A percentile compares a stretch with the other conserved stretches of the same genome.
Evolutionary conservation across 768 basidiomycete genomes (phyloP).

Genomic region (Hirschioporus abietinus): DNA sequence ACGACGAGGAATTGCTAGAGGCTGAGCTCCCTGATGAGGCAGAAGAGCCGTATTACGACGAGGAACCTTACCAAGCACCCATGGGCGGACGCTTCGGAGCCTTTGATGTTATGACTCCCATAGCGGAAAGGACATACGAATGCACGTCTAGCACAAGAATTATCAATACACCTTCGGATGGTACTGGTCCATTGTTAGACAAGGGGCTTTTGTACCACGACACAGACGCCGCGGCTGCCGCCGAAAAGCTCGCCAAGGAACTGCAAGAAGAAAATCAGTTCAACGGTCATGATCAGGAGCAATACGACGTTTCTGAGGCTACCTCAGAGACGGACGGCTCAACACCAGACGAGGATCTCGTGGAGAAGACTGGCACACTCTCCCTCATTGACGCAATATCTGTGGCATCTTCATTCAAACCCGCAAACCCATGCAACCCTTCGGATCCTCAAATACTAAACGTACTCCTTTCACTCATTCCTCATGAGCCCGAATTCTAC

Average conservation of each 20-base stretch:
- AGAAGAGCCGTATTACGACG: conserved; percentile 20
- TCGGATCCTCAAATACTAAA: conserved; percentile 63
- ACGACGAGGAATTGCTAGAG: conserved; percentile 18
- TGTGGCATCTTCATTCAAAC: conserved; percentile 57
- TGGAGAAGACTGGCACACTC: conserved; percentile 59
- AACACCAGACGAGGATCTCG: conserved; percentile 25
- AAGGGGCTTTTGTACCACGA: conserved; percentile 15
- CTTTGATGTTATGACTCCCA: conserved; percentile 95
- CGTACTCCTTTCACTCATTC: conserved; percentile 58
- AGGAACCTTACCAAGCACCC: conserved; percentile 33
- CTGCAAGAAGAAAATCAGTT: conserved; percentile 10
- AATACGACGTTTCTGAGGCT: conserved; percentile 21
- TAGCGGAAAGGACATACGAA: conserved; percentile 91
- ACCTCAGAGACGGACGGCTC: conserved; percentile 15
- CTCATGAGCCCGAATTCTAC: conserved; percentile 53
- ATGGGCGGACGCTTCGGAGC: conserved; percentile 72
- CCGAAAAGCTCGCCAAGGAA: conserved; percentile 47
- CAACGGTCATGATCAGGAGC: conserved; percentile 26
- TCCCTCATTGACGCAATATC: conserved; percentile 62
- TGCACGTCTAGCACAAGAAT: conserved; percentile 60
- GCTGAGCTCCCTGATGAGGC: conserved; percentile 15
- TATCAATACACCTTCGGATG: conserved; percentile 24
- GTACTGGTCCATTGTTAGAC: conserved; percentile 17
- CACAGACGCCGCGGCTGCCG: conserved; percentile 45
- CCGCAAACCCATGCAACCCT: conserved; percentile 87